A percentile compares a stretch with the other conserved stretches of the same genome.
Conservation (phyloP, 2,329 filamentous ascomycete genomes). For the Hortaea sp. region DNA sequence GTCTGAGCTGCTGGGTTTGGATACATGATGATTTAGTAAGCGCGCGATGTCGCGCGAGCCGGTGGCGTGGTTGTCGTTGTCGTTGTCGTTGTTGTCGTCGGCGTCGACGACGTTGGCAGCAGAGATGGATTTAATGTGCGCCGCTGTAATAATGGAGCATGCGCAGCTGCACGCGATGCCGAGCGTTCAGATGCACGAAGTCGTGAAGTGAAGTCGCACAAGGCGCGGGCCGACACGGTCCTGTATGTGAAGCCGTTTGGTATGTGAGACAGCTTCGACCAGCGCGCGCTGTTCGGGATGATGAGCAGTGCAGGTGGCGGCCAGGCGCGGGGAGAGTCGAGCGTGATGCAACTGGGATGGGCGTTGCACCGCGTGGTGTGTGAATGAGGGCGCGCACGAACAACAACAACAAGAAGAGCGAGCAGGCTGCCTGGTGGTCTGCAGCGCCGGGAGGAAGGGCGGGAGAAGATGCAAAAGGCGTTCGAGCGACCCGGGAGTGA, state of each 20-base stretch:
- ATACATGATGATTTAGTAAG: constrained; percentile 7
- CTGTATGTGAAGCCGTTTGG: neutral
- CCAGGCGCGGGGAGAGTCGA: neutral
- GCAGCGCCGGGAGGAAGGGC: constrained; percentile 4
- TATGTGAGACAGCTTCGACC: constrained; percentile 1
- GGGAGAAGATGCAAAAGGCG: constrained; percentile 6
- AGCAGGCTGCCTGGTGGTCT: neutral
- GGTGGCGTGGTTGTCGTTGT: neutral
- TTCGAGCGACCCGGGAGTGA: constrained; percentile 4
- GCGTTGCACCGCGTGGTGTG: neutral
- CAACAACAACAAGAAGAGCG: neutral
- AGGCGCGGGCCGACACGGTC: constrained; percentile 6
- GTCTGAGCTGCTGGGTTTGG: constrained; percentile 10
- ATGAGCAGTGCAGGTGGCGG: neutral
- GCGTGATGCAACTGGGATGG: neutral
- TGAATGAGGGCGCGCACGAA: neutral
- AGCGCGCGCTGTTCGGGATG: neutral
- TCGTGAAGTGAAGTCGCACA: constrained; percentile 8
- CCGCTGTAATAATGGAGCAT: neutral
- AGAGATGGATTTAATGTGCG: neutral
- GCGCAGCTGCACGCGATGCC: neutral
- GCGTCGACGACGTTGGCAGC: neutral
- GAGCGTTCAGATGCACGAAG: neutral
- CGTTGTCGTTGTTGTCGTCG: neutral
- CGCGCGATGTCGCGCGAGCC: constrained; percentile 1